Evolutionary conservation across 768 basidiomycete species (phyloP), one percentile per base, ranked within the genome.

Genomic region (Vararia minispora): DNA sequence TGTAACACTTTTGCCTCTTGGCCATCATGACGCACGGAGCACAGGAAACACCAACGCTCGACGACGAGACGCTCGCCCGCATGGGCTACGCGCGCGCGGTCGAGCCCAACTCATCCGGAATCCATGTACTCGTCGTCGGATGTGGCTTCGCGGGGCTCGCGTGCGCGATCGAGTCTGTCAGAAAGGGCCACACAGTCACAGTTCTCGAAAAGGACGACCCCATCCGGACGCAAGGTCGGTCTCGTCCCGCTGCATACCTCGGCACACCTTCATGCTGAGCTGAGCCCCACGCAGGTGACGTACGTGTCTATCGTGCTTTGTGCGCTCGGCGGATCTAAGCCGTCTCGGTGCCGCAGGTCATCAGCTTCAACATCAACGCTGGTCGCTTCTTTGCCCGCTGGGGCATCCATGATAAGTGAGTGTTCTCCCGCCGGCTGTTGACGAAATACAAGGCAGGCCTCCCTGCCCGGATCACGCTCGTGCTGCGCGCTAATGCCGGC

Each of bases 61-160:
- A 25, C n/a, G 26, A 38, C 23, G 23, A 35, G 6, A n/a, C 23
- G 21, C 35, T 35, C 7, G 29, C 6, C 17, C 26, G 33, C 13
- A 23, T 31, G 4, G 38, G 38, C 12, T n/a, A 22, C 17, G 21
- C 26, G 8, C 21, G 27, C 12, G 24, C 27, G 13, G 13, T 24
- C 7, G 29, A 28, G 16, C 28, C 38, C 18, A 18, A 14, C 12
- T 39, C 48, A 2, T 39, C 38, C 12, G 44, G 42, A 5, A 46
- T 52, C 21, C 33, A 42, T 20, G 38, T 50, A n/a, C 42, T 56
- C 9, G 27, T 53, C 33, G 46, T 56, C 27, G 53, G 50, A 30
- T 49, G 48, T 14, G 50, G 56, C 16, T 52, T 53, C 32, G 52
- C 44, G 3, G 59, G 56, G 3, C 40, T 62, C 4, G 50, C 50